These are phyloP conservation scores for Cryptosporidium parvum DNA, from an alignment of 169 alveolate species.

Conservation along the genomic window DNA sequence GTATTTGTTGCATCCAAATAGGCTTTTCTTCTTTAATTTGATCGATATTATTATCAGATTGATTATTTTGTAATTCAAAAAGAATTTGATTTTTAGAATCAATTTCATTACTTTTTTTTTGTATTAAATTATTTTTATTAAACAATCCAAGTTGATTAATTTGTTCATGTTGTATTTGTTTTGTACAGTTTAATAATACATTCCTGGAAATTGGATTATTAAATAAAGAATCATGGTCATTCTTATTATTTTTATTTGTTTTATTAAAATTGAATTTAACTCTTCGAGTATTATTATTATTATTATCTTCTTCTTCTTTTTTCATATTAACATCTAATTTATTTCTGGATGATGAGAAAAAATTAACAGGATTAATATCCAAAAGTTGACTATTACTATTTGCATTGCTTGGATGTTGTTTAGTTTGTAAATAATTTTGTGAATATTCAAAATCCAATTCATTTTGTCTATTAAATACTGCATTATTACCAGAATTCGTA, in stretches of 20 bases:
- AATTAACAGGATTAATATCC: conserved; percentile 38
- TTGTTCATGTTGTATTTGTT: conserved; percentile 68
- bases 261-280: background rate
- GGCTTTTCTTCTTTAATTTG: conserved; percentile 34
- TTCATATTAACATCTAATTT: background rate
- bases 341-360: conserved; percentile 9
- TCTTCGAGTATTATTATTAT: background rate
- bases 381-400: conserved; percentile 17
- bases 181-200: conserved; percentile 36
- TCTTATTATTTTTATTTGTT: background rate
- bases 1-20: conserved; percentile 51
- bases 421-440: conserved; percentile 11
- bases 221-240: conserved; percentile 5
- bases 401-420: background rate
- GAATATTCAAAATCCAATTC: conserved; percentile 37
- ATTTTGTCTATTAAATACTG: background rate
- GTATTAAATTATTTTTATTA: conserved; percentile 7
- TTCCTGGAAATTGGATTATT: conserved; percentile 10
- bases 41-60: background rate
- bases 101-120: background rate
- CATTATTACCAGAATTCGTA: conserved; percentile 32
- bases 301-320: background rate
- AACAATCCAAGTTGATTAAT: conserved; percentile 26
- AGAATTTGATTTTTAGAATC: background rate
- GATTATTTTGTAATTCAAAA: background rate